phyloP scores from a whole-genome alignment of 2,329 filamentous ascomycete genomes.

The Cadophora luteo-olivacea region DNA sequence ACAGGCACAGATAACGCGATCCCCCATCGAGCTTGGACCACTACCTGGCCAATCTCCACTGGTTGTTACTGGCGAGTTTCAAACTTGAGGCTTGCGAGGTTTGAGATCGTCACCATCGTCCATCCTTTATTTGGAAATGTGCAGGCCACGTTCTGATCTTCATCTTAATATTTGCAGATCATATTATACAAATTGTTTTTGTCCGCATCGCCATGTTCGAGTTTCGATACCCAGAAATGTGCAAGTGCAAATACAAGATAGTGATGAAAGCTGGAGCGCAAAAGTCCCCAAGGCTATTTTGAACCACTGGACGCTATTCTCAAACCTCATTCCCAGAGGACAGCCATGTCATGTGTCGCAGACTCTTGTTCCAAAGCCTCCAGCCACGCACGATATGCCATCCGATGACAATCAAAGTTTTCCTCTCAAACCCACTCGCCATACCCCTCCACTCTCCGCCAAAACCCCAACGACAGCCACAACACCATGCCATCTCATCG shows the following conservation, averaged over 20 bases:
- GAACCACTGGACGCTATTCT: no score
- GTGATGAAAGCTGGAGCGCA: neutral
- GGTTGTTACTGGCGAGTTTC: neutral
- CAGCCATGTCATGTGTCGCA: neutral
- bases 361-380: neutral
- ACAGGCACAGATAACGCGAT: neutral
- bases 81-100: constrained; percentile 12
- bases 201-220: neutral
- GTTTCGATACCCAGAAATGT: neutral
- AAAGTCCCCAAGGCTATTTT: no score
- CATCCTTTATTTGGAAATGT: neutral
- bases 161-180: neutral
- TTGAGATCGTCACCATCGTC: neutral
- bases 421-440: constrained; percentile 1
- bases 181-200: neutral
- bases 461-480: neutral
- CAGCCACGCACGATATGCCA: neutral
- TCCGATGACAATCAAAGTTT: neutral
- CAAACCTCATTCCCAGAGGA: neutral
- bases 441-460: neutral
- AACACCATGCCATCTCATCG: constrained; percentile 2
- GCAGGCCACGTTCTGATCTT: neutral
- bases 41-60: neutral
- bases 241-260: neutral
- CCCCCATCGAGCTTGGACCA: neutral